Conservation (phyloP, 129 eudicot species). For the Heracleum sosnowskyi region DNA sequence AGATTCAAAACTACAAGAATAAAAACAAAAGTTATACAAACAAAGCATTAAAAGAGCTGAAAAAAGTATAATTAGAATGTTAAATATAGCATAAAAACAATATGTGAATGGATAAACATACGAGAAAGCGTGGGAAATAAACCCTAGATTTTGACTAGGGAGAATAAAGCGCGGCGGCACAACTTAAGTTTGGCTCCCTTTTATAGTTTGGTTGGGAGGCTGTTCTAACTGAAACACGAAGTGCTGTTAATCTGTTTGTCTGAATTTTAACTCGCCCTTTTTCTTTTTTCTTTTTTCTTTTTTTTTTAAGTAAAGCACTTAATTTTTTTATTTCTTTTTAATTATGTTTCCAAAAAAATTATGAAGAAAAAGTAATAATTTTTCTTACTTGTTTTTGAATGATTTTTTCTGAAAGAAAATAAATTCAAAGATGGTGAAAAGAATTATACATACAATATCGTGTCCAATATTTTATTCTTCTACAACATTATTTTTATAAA, state of each 20-base stretch:
- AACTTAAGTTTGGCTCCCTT: neutral
- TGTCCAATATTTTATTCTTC: too few relatives aligned
- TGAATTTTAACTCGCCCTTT: neutral
- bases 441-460: too few relatives aligned
- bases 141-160: neutral
- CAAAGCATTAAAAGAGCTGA: neutral
- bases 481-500: too few relatives aligned
- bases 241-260: neutral
- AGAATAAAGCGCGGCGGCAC: neutral
- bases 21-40: neutral
- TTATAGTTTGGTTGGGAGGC: neutral
- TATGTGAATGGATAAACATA: neutral
- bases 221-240: neutral
- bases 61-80: neutral
- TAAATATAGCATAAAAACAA: too few relatives aligned
- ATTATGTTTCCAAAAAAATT: too few relatives aligned
- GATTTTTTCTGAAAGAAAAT: too few relatives aligned
- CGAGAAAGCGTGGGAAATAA: neutral
- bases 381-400: too few relatives aligned
- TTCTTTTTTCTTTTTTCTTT: too few relatives aligned
- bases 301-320: too few relatives aligned
- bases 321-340: too few relatives aligned
- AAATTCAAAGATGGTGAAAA: too few relatives aligned
- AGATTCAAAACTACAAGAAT: neutral
- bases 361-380: too few relatives aligned